Conservation (phyloP, 2,329 filamentous ascomycete species). For the Phyllachora maydis region DNA sequence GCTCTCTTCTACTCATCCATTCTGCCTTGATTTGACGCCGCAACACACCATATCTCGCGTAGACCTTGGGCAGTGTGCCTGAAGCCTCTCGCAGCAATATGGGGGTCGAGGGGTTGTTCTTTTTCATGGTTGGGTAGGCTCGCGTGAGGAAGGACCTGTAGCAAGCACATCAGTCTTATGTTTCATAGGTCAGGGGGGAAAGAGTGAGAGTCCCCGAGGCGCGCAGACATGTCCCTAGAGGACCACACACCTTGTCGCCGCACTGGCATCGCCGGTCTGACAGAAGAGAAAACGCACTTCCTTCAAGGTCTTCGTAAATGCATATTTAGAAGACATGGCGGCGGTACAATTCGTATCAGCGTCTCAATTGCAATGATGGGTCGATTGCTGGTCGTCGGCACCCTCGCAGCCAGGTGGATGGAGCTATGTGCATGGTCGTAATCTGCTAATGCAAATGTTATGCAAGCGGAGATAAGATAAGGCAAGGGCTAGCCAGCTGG, state of each 20-base stretch:
- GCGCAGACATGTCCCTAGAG: no score
- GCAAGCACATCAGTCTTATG: constrained; percentile 1
- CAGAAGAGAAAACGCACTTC: constrained; percentile 96
- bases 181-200: no score
- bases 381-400: no score
- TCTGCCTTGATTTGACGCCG: constrained; percentile 1
- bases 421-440: no score
- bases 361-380: no score
- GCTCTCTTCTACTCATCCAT: neutral
- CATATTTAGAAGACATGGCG: constrained; percentile 95
- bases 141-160: constrained; percentile 69
- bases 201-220: no score
- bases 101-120: constrained; percentile 84
- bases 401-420: no score
- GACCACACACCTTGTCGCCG: constrained; percentile 59
- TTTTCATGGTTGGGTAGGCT: constrained; percentile 97
- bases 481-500: no score
- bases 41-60: constrained; percentile 77
- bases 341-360: no score
- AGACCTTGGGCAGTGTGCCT: constrained; percentile 69
- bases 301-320: constrained; percentile 72
- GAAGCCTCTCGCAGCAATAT: constrained; percentile 88
- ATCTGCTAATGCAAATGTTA: no score
- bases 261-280: constrained; percentile 81
- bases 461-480: no score